Conservation (phyloP, 768 basidiomycete genomes). For the Auriculariales sp. region DNA sequence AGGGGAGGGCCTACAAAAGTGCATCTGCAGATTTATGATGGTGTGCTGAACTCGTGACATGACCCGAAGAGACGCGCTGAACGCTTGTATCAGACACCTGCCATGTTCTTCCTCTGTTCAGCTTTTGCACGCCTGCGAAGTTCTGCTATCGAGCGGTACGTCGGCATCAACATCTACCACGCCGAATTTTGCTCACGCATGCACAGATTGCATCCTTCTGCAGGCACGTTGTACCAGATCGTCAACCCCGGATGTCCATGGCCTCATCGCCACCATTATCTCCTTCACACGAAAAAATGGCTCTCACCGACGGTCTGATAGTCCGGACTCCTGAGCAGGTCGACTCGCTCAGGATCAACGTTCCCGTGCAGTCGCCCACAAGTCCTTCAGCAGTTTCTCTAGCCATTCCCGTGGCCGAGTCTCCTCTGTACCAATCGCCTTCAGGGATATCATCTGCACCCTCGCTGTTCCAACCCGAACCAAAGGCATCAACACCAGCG, state of each 20-base stretch:
- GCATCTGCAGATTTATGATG: conserved; percentile 89
- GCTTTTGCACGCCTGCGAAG: conserved; percentile 50
- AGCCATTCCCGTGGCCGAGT: no score
- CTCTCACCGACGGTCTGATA: no score
- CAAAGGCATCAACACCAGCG: no score
- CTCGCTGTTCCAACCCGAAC: no score
- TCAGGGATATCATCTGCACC: no score
- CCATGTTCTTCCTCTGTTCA: conserved; percentile 62
- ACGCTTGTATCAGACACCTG: conserved; percentile 22
- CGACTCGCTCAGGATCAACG: no score
- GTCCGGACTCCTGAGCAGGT: not conserved
- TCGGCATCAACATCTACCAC: no score
- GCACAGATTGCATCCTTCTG: conserved; percentile 13
- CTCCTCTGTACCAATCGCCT: no score
- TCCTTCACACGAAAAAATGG: no score
- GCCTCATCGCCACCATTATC: no score
- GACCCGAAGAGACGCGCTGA: conserved; percentile 1
- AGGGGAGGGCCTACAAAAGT: conserved; percentile 33
- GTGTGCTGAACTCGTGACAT: conserved; percentile 18
- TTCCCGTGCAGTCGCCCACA: no score
- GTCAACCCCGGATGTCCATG: not conserved
- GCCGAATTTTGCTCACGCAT: not conserved
- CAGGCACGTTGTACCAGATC: conserved; percentile 10
- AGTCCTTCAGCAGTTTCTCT: no score
- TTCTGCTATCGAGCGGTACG: conserved; percentile 48